Evolutionary conservation across 331 rosid species (phyloP).

Genomic region (Pyracantha coccinea): DNA sequence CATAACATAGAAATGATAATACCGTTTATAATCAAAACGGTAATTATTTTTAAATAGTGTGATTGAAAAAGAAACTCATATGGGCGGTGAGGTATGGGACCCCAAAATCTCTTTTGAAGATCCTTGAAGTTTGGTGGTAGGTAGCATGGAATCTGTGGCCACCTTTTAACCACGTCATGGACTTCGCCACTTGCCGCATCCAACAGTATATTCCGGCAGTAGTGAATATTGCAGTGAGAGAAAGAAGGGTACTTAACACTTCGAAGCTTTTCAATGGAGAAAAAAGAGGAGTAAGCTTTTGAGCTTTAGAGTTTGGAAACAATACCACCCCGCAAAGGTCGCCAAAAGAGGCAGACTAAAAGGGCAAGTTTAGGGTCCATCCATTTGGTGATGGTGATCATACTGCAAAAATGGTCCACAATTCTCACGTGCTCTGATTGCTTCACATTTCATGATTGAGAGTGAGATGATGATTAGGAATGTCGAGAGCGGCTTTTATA

Average conservation of each 20-base stretch:
- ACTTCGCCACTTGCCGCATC: too few relatives aligned
- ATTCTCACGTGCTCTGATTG: neutral
- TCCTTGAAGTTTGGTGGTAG: neutral
- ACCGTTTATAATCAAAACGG: too few relatives aligned
- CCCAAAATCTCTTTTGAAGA: neutral
- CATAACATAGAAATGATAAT: too few relatives aligned
- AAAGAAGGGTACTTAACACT: too few relatives aligned
- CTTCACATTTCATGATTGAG: neutral
- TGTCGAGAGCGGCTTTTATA: too few relatives aligned
- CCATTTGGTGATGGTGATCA: too few relatives aligned
- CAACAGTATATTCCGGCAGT: too few relatives aligned
- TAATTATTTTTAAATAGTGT: neutral
- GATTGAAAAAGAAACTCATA: neutral
- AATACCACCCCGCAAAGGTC: neutral
- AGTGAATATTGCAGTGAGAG: too few relatives aligned
- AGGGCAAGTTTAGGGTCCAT: neutral
- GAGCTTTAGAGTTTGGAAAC: neutral
- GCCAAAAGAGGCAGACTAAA: neutral
- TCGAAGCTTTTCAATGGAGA: neutral
- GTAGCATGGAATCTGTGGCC: neutral
- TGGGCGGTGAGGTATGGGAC: conserved; percentile 11
- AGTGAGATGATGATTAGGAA: neutral
- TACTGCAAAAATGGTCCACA: neutral
- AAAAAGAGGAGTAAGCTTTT: neutral
- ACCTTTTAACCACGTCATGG: neutral